Evolutionary conservation across 805 yeast species (phyloP), one percentile per base, ranked within the genome.

Genomic region (Candida sanyiensis): DNA sequence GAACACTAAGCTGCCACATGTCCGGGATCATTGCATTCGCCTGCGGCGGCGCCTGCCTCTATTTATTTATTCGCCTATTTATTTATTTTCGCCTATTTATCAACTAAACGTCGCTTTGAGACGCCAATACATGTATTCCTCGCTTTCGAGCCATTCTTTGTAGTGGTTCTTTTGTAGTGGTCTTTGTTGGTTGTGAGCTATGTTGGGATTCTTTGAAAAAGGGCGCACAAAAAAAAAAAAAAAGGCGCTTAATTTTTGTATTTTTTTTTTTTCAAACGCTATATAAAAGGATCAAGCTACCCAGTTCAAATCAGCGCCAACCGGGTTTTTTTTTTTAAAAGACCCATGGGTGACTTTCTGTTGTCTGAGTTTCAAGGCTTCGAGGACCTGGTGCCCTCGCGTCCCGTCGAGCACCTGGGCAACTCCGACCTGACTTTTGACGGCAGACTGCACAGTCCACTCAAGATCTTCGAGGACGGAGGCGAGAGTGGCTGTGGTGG

Each of bases 401-500:
- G 65, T 11, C 62, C 61, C 8, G 47, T 47, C 4, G 53, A 59
- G 26, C 66, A 68, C 36, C 46, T 63, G 10, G 74, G 75, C 9
- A 50, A 54, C 15, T 48, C 62, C 2, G 64, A 56, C 33, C 53
- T 69, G 32, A 58, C 62, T 10, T 68, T 68, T 41, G 67, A 63
- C 28, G 69, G 70, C 1, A 56, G 64, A 33, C 50, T 69, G 18
- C 29, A 23, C 8, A 33, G 15, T 7, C 36, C 44, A 0, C 52
- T 73, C 22, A 51, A 61, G 45, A 64, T 75, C 20, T 61, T 58
- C 41, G 77, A 72, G 45, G 80, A 76, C 48, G 80, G 80, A 28
- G 81, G 81, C 7, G 73, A 67, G 1, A 52, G 67, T 5, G 82
- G 82, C 2, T 76, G 81, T 53, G 82, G 82, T n/a, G 82, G 82